Evolutionary conservation across 371 early-diverging fungal species (phyloP).

Genomic region (Lichtheimia ramosa): DNA sequence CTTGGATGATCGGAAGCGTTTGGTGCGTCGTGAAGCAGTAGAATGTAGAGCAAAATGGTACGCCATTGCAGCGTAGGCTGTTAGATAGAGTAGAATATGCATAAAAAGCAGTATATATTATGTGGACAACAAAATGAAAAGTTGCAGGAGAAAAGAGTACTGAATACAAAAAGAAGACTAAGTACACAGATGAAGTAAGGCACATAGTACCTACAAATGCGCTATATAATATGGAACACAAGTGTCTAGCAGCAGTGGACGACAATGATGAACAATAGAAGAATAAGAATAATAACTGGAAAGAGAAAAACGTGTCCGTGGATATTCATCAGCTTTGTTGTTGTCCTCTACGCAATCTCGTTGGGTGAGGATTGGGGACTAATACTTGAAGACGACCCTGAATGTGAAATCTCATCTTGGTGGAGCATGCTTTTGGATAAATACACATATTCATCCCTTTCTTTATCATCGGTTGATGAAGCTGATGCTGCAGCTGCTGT

Average conservation of each 20-base stretch:
- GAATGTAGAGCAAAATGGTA: slow-evolving; percentile 87
- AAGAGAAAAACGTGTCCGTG: no score
- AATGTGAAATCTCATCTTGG: slow-evolving; percentile 10
- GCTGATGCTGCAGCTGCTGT: neutral
- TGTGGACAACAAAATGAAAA: neutral
- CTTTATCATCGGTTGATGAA: slow-evolving; percentile 10
- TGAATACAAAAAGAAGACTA: slow-evolving; percentile 2
- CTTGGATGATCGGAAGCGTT: slow-evolving; percentile 86
- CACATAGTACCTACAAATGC: neutral
- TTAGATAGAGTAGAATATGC: neutral
- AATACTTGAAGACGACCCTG: neutral
- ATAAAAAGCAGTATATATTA: neutral
- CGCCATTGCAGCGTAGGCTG: neutral
- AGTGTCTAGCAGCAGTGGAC: no score
- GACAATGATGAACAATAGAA: no score
- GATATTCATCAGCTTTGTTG: no score
- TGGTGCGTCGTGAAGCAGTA: slow-evolving; percentile 87
- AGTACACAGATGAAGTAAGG: slow-evolving; percentile 4
- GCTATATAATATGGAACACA: no score
- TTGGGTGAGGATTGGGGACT: slow-evolving; percentile 2
- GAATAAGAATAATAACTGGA: no score
- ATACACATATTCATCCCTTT: slow-evolving; percentile 20
- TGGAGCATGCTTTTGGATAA: slow-evolving; percentile 22
- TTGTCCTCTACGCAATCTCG: slow-evolving; percentile 7
- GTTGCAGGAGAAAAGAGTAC: neutral